Base-by-base conservation (phyloP, 2,329 filamentous ascomycete genomes). In the Colletotrichum shisoi region DNA sequence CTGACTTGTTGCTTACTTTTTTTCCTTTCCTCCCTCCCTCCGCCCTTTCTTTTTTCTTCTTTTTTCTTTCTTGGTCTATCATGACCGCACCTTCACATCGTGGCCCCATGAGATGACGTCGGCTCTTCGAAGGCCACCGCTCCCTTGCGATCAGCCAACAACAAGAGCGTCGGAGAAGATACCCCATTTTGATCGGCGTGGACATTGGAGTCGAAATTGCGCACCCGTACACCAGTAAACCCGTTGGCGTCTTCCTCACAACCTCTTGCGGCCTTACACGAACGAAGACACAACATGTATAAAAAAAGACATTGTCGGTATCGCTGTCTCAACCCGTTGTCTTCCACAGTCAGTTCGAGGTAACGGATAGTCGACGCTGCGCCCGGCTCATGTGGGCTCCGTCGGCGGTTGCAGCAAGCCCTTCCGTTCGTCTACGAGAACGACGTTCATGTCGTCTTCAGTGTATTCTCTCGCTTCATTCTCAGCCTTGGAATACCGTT, bases 261-360 rank as follows among this genome's bases (percentile, higher is more conserved):
- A 39, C 7, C 24, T 54, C 40, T 45, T 62, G 27, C n/a, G 11
- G 31, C 24, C 54, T 57, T 57, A 8, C n/a, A 39, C 21, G 31
- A 21, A 46, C 37, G 42, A 53, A 21, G 19, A 40, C 15, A 48
- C 17, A 24, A 3, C 6, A 12, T 39, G 7, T 8, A 2, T 19
- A 8, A 45, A 19, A 4, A 19, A 4, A 34, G 21, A 31, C 46
- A 31, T 13, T n/a, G n/a, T 51, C 53, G 17, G 37, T 15, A 52
- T n/a, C 37, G n/a, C 15, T 34, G 0, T 15, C 56, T n/a, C 19
- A 48, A 39, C 17, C 13, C 4, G 5, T 17, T 31, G 17, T 46
- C 17, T 31, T 42, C 40, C 11, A 13, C 15, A 54, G 24, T 9
- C 24, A 37, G 31, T 34, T 34, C 31, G 8, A 34, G 31, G 31